phyloP scores from a whole-genome alignment of 2,329 filamentous ascomycete species.

The Sarocladiaceae sp. region DNA sequence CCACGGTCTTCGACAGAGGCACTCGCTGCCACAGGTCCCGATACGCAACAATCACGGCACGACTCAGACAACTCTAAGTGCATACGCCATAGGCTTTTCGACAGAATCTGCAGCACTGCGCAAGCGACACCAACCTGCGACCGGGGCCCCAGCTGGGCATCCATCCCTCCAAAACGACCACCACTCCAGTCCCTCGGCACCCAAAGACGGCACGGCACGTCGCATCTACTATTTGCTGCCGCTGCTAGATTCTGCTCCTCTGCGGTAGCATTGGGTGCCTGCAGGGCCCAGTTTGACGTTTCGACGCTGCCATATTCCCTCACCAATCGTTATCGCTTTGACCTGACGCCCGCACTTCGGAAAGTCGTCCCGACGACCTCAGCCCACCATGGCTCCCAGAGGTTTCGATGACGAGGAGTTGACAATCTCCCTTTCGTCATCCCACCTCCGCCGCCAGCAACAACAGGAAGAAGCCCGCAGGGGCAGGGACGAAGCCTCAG shows the following conservation, averaged over 20 bases:
- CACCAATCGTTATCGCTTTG: too few species aligned
- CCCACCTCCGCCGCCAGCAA: slow-evolving; percentile 52
- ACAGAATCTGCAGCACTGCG: neutral
- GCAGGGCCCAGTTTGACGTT: neutral
- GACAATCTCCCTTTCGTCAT: slow-evolving; percentile 68
- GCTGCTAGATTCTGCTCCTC: neutral
- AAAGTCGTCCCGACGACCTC: neutral
- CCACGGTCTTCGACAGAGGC: neutral
- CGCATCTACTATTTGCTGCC: neutral
- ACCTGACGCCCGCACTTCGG: slow-evolving; percentile 1
- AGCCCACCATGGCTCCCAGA: slow-evolving; percentile 42
- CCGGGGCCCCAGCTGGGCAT: neutral
- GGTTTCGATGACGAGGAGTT: slow-evolving; percentile 78
- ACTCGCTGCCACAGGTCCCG: neutral
- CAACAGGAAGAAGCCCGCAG: slow-evolving; percentile 4
- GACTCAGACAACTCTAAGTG: too few species aligned
- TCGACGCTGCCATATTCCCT: slow-evolving; percentile 1
- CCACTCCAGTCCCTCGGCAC: neutral
- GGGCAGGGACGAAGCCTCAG: slow-evolving; percentile 18
- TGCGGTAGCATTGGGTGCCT: neutral
- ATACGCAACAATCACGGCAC: too few species aligned
- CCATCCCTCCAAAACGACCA: neutral
- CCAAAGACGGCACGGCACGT: slow-evolving; percentile 1
- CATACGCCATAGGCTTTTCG: neutral
- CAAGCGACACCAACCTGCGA: neutral